Conservation (phyloP, 345 rosid genomes). For the Eucalyptus virginea region DNA sequence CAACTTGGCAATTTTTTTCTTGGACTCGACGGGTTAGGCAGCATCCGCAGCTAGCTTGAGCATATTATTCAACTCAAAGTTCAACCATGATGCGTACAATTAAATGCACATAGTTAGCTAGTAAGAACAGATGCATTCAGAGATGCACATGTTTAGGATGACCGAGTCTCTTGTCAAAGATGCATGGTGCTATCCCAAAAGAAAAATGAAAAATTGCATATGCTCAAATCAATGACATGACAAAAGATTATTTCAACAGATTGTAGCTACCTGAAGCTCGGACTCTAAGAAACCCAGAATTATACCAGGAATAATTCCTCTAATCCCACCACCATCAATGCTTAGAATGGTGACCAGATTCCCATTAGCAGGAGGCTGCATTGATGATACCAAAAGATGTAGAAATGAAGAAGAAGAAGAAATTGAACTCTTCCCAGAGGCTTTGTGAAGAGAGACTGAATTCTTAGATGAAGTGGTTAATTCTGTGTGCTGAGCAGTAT, state of each 20-base stretch:
- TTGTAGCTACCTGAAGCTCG: constrained; percentile 45
- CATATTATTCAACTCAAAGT: background rate
- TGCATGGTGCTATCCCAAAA: background rate
- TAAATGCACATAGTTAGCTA: background rate
- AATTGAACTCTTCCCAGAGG: background rate
- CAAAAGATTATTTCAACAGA: background rate
- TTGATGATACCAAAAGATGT: background rate
- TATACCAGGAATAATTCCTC: constrained; percentile 59
- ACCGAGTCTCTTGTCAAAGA: background rate
- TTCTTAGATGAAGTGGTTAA: background rate
- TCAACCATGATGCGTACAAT: background rate
- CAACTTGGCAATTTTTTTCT: background rate
- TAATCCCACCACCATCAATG: constrained; percentile 76
- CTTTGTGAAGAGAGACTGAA: background rate
- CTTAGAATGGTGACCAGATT: constrained; percentile 48
- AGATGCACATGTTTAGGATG: background rate
- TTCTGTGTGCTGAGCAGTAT: background rate
- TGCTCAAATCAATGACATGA: background rate
- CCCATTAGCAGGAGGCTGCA: constrained; percentile 34
- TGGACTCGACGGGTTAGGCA: background rate
- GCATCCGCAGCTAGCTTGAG: background rate
- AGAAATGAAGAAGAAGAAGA: background rate
- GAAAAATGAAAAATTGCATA: background rate
- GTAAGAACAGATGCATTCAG: background rate
- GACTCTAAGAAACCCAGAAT: constrained; percentile 57